Evolutionary conservation across 2,329 filamentous ascomycete genomes (phyloP), one percentile per base, ranked within the genome.

Genomic region (Grosmannia huntii): DNA sequence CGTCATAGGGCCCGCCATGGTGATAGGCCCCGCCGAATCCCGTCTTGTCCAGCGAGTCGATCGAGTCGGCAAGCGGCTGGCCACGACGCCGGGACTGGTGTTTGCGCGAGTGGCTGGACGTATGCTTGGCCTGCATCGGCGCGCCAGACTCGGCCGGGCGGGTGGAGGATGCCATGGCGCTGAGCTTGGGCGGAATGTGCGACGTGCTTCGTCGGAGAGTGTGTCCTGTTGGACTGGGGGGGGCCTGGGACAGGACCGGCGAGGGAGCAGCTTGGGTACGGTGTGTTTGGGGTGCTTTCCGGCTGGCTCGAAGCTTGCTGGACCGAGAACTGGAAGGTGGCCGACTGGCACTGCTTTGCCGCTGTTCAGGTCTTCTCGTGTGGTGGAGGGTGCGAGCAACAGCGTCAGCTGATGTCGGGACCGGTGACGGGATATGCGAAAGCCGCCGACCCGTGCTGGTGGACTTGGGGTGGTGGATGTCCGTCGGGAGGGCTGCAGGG

Each of bases 1-100:
- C 89, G 68, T 97, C 92, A 65, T 88, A 97, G 0, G 92, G 92
- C 0, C 92, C 91, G 62, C 86, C 89, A 66, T 97, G 92, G 70
- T 96, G 92, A 70, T 95, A 96, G 2, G 78, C 72, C 21, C 78
- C 78, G 55, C 81, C 80, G 48, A 78, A 70, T n/a, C 80, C 70
- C 3, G 79, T 74, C 57, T 75, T 77, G 68, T 96, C 92, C 1
- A 97, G 81, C 5, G 76, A 75, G 69, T 96, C 92, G 66, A 97
- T 94, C 10, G 78, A 76, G 69, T 97, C 91, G 1, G 89, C 80
- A 28, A 84, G 81, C 19, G 86, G 77, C 65, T 84, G 76, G 66
- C 78, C 80, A 68, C 82, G 85, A 64, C 77, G 80, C 68, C 84
- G 56, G 0, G 77, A 68, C 86, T 85, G 2, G 81, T 81, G 28